These are phyloP conservation scores for Nakaseomyces glabratus DNA, from an alignment of 1,139 yeast genomes.

Conservation along the genomic window DNA sequence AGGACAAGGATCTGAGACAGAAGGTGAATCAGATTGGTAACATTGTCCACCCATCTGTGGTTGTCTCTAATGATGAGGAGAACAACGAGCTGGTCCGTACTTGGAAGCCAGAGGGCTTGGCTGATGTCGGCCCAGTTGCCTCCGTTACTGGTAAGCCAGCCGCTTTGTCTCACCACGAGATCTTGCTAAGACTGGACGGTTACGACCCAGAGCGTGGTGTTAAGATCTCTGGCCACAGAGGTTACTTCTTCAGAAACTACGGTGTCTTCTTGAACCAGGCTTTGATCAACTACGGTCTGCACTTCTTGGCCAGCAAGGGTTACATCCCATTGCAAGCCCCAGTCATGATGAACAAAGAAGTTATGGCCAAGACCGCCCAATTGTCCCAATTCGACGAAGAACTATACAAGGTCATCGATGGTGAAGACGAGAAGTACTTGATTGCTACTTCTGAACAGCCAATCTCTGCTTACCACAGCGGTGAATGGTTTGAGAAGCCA, in stretches of 20 bases:
- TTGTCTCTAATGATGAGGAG: slow-evolving; percentile 79
- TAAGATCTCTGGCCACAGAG: slow-evolving; percentile 96
- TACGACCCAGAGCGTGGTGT: slow-evolving; percentile 99
- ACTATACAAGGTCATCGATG: slow-evolving; percentile 91
- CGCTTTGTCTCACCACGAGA: slow-evolving; percentile 87
- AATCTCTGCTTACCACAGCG: slow-evolving; percentile 93
- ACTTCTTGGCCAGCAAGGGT: slow-evolving; percentile 68
- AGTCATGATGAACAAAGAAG: slow-evolving; percentile 99
- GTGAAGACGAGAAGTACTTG: slow-evolving; percentile 93
- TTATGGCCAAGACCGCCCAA: slow-evolving; percentile 99
- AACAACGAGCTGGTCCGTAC: slow-evolving; percentile 79
- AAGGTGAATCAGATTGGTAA: slow-evolving; percentile 91
- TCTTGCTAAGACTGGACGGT: slow-evolving; percentile 87
- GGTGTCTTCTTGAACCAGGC: slow-evolving; percentile 99
- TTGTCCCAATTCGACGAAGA: slow-evolving; percentile 97
- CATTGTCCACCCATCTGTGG: slow-evolving; percentile 86
- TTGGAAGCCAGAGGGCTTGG: slow-evolving; percentile 70
- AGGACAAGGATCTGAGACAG: slow-evolving; percentile 61
- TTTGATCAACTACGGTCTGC: slow-evolving; percentile 87
- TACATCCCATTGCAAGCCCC: slow-evolving; percentile 96
- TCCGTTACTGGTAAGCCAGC: slow-evolving; percentile 72
- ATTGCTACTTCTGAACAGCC: slow-evolving; percentile 99
- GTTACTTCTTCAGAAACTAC: slow-evolving; percentile 86
- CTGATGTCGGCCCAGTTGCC: slow-evolving; percentile 52
- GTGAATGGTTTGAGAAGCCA: slow-evolving; percentile 98